Evolutionary conservation across 1,139 yeast species (phyloP), one percentile per base, ranked within the genome.

Genomic region (Candida sanyaensis): DNA sequence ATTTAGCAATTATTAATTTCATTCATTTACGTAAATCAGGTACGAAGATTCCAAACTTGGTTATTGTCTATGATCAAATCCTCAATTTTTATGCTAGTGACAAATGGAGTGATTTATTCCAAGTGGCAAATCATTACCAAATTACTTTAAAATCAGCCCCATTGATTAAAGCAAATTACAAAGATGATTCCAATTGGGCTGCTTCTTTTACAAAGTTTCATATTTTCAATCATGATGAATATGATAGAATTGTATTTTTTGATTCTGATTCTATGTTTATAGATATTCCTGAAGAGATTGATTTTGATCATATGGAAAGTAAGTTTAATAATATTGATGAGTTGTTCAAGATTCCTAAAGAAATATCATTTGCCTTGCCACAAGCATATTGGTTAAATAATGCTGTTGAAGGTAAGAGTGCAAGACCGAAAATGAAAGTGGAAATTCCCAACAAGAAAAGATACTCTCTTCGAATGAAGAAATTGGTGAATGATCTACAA

Each of bases 201-300:
- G 68, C 75, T 8, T 78, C 84, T 42, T 77, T 79, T 52, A 81
- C 86, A 0, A 83, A 83, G 55, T 64, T 83, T 36, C 71, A 75
- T 51, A 72, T 80, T 0, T 83, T 83, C 58, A 71, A 74, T 49
- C 73, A 74, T 54, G 66, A 70, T 0, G 74, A 79, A 37, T 84
- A 71, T 43, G 71, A 67, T 37, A 53, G 71, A 31, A 51, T 72
- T 30, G 67, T 72, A 4, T 71, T 62, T 49, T 70, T 72, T 52
- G 82, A 78, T 57, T 65, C 79, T 1, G 83, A 77, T 56, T 65
- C 78, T 10, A 65, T 70, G 64, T 52, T 78, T 17, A 44, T 57
- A 9, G 52, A 58, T 50, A 39, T 43, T 2, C 48, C 46, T 8
- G 45, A 47, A 9, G 51, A 49, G 29, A 43, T 48, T 27, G 44